Conservation (phyloP, 1,139 yeast genomes). For the Arxiozyma slooffiae region DNA sequence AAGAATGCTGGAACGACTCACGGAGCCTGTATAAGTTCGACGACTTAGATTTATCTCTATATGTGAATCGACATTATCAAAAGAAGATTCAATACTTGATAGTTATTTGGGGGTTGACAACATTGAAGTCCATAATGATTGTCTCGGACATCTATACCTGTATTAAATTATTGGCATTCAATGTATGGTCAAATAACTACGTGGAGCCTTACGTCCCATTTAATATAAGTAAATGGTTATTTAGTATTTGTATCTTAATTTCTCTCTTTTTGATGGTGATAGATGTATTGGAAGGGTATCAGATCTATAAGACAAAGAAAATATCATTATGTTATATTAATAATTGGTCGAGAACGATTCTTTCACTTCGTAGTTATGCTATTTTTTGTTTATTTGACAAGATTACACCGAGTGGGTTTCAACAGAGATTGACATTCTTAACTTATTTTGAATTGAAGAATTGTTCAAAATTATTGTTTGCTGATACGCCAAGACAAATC, state of each 20-base stretch:
- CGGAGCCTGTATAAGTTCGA: constrained; percentile 8
- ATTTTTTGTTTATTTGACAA: constrained; percentile 65
- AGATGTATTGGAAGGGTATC: constrained; percentile 52
- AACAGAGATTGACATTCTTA: constrained; percentile 61
- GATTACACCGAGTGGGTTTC: constrained; percentile 52
- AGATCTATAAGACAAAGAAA: constrained; percentile 49
- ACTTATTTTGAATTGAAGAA: constrained; percentile 58
- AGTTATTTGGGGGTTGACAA: constrained; percentile 40
- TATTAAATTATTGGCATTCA: constrained; percentile 61
- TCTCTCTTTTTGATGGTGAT: constrained; percentile 51
- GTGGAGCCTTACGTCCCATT: constrained; percentile 49
- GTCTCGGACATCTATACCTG: constrained; percentile 76
- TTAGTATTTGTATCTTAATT: constrained; percentile 75
- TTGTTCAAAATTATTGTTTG: constrained; percentile 55
- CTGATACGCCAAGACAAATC: constrained; percentile 86
- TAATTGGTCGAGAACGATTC: constrained; percentile 48
- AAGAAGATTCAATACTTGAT: constrained; percentile 47
- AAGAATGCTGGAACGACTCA: background rate
- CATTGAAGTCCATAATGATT: constrained; percentile 51
- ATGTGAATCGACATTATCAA: constrained; percentile 46
- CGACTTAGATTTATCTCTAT: constrained; percentile 15
- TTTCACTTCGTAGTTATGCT: constrained; percentile 49
- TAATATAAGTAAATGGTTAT: constrained; percentile 67
- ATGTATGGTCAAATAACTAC: constrained; percentile 56
- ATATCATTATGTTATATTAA: constrained; percentile 67